Evolutionary conservation across 2,329 filamentous ascomycete species (phyloP).

Genomic region (Chaetomium sp.): DNA sequence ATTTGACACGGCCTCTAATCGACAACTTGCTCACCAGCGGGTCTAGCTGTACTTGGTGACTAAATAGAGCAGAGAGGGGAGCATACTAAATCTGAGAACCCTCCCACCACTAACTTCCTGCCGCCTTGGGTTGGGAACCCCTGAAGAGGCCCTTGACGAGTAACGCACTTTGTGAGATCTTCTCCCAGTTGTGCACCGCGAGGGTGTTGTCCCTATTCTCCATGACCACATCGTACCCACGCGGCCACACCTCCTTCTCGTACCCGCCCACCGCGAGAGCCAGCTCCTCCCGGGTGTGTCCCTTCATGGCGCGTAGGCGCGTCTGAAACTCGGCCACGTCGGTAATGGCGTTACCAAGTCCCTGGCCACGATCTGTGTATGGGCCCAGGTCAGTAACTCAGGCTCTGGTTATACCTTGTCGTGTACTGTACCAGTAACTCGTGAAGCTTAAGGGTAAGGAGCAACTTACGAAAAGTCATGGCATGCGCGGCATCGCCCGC

Average conservation of each 20-base stretch:
- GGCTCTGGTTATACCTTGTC: no score
- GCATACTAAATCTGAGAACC: no score
- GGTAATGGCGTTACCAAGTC: slow-evolving; percentile 27
- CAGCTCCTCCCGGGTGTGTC: slow-evolving; percentile 27
- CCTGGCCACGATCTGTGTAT: slow-evolving; percentile 28
- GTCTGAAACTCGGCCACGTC: slow-evolving; percentile 28
- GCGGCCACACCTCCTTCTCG: slow-evolving; percentile 29
- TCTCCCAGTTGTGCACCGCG: slow-evolving; percentile 27
- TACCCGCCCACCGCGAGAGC: slow-evolving; percentile 22
- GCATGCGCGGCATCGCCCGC: slow-evolving; percentile 32
- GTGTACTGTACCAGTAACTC: neutral
- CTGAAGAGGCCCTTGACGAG: slow-evolving; percentile 8
- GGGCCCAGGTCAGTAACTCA: neutral
- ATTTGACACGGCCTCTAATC: no score
- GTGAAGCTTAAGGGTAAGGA: neutral
- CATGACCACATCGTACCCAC: slow-evolving; percentile 25
- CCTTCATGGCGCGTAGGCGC: slow-evolving; percentile 32
- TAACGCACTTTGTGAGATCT: slow-evolving; percentile 16
- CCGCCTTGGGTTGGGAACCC: neutral
- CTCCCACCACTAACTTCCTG: neutral
- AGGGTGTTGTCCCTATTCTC: slow-evolving; percentile 26
- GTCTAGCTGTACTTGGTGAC: no score
- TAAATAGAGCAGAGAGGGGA: no score
- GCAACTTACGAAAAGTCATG: slow-evolving; percentile 28
- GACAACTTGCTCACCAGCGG: no score